A percentile compares a stretch with the other conserved stretches of the same genome.
phyloP scores from a whole-genome alignment of 495 filamentous ascomycete genomes.

The Cetradonia linearis region DNA sequence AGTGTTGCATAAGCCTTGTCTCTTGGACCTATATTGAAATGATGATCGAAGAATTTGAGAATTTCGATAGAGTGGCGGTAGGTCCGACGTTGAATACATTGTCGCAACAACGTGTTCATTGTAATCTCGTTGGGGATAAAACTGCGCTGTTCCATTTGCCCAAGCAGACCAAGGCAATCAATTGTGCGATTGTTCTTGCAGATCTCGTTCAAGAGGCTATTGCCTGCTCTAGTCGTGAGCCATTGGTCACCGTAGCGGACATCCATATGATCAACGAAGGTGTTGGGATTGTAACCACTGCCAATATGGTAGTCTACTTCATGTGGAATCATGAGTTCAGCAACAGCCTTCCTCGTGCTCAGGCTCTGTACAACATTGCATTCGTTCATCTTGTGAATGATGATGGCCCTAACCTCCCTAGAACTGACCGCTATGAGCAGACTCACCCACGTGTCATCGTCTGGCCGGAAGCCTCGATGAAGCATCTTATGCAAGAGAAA shows the following conservation, averaged over 20 bases:
- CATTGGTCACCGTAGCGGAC: constrained; percentile 28
- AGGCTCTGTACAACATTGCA: constrained; percentile 28
- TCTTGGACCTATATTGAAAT: constrained; percentile 12
- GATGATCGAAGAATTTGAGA: constrained; percentile 9
- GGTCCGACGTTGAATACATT: constrained; percentile 7
- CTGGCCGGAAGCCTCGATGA: constrained; percentile 31
- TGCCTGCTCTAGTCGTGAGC: constrained; percentile 30
- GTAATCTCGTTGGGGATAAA: constrained; percentile 17
- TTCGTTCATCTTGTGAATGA: constrained; percentile 32
- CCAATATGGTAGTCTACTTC: constrained; percentile 18
- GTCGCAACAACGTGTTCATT: constrained; percentile 18
- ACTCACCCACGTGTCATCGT: constrained; percentile 37
- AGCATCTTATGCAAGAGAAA: constrained; percentile 31
- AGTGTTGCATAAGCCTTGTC: constrained; percentile 22
- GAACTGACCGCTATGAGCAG: constrained; percentile 32
- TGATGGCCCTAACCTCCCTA: constrained; percentile 26
- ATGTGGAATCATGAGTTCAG: constrained; percentile 6
- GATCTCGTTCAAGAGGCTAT: constrained; percentile 32
- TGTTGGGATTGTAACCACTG: constrained; percentile 28
- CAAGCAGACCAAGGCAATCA: constrained; percentile 16
- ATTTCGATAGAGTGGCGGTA: constrained; percentile 14
- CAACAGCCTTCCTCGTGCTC: constrained; percentile 8
- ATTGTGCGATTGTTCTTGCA: constrained; percentile 1
- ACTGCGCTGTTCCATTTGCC: constrained; percentile 12
- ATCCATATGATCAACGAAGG: constrained; percentile 31